Evolutionary conservation across 2,329 filamentous ascomycete genomes (phyloP).

Genomic region (Aspergillus chevalieri): DNA sequence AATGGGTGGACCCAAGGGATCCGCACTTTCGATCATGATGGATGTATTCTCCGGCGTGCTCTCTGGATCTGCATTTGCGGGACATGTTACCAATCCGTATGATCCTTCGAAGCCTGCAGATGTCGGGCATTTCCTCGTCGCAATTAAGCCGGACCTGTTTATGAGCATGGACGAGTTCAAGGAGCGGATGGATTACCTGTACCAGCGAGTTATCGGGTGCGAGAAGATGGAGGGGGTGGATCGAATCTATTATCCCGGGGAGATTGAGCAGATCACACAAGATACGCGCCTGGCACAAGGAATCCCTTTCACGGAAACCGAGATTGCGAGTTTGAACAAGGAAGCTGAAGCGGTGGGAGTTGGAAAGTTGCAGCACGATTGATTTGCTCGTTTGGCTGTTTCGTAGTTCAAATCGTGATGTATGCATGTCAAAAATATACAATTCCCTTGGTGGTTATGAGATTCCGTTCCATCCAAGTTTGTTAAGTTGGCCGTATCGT

Average conservation of each 20-base stretch:
- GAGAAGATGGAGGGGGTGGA: conserved; percentile 51
- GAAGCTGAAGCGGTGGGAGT: not conserved
- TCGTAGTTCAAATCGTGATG: not conserved
- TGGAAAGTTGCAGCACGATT: not conserved
- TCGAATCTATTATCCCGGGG: conserved; percentile 53
- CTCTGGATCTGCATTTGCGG: conserved; percentile 71
- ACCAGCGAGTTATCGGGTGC: conserved; percentile 47
- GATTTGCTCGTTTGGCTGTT: not conserved
- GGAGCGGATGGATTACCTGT: conserved; percentile 52
- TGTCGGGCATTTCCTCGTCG: conserved; percentile 68
- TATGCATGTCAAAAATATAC: not conserved
- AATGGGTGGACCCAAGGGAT: conserved; percentile 80
- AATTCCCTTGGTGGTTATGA: not conserved
- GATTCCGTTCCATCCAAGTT: not conserved
- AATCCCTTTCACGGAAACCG: not conserved
- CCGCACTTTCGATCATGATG: conserved; percentile 75
- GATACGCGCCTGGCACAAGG: conserved; percentile 25
- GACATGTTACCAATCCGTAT: conserved; percentile 70
- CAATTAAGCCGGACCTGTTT: conserved; percentile 68
- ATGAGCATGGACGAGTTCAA: conserved; percentile 65
- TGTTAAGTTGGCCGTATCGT: not conserved
- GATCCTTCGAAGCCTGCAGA: conserved; percentile 62
- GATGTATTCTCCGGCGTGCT: conserved; percentile 76
- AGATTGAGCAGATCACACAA: conserved; percentile 49
- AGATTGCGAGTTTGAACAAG: not conserved